Percentiles rank a stretch among this genome's conserved stretches.
phyloP scores from a whole-genome alignment of 148 eudicot species.

The Fagopyrum esculentum region DNA sequence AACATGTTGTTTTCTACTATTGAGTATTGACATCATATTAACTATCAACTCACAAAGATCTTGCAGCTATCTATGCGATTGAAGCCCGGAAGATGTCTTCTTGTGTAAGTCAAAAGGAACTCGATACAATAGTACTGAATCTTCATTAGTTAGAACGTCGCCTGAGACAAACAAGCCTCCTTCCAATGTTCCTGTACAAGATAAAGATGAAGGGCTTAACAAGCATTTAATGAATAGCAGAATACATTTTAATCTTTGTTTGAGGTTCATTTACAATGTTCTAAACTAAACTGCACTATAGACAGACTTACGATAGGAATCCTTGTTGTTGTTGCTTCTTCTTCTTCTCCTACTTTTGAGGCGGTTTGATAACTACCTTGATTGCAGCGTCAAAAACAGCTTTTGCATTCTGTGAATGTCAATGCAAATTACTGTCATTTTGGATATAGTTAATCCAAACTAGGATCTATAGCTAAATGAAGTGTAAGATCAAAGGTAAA shows the following conservation, averaged over 20 bases:
- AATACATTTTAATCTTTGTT: not conserved
- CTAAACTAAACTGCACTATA: not conserved
- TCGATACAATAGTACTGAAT: not conserved
- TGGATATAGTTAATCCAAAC: not conserved
- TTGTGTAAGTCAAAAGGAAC: conserved; percentile 5
- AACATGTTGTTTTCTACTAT: conserved; percentile 10
- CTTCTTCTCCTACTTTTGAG: conserved; percentile 74
- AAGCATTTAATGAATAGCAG: not conserved
- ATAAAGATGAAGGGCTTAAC: not conserved
- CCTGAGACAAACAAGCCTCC: conserved; percentile 4
- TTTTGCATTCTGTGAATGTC: conserved; percentile 70
- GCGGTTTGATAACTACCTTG: conserved; percentile 89
- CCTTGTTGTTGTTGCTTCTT: conserved; percentile 41
- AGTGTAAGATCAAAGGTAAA: not conserved
- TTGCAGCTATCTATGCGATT: not conserved
- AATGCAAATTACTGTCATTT: not conserved
- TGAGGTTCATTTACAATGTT: not conserved
- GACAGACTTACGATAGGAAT: conserved; percentile 51
- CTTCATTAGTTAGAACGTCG: conserved; percentile 6
- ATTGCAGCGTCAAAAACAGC: conserved; percentile 97
- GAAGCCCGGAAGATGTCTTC: conserved; percentile 1
- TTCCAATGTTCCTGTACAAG: conserved; percentile 11
- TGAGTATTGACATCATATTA: conserved; percentile 4
- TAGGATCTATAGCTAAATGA: not conserved
- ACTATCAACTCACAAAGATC: conserved; percentile 7